phyloP scores from a whole-genome alignment of 2,329 filamentous ascomycete species.

The Aspergillus aculeatus region DNA sequence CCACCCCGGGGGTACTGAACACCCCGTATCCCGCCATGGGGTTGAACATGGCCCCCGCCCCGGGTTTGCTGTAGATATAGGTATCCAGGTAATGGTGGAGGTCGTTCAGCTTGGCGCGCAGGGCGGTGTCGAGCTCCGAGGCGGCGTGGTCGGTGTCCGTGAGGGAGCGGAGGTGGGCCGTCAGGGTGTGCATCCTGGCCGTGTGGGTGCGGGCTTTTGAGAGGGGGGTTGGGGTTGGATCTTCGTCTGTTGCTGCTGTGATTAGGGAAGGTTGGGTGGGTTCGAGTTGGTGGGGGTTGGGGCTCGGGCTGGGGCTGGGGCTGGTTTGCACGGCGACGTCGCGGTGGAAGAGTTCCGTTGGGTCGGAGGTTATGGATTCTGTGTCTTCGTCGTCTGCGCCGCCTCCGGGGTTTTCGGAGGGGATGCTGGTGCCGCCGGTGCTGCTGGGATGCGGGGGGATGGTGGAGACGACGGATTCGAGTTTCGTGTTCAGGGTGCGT shows the following conservation, averaged over 20 bases:
- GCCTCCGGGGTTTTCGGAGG: slow-evolving; percentile 21
- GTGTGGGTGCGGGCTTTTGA: slow-evolving; percentile 39
- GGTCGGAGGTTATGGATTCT: slow-evolving; percentile 55
- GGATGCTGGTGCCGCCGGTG: not conserved
- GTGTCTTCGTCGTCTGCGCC: slow-evolving; percentile 41
- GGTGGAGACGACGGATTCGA: slow-evolving; percentile 52
- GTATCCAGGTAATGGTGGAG: slow-evolving; percentile 55
- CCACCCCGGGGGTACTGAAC: slow-evolving; percentile 34
- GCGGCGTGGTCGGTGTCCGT: slow-evolving; percentile 39
- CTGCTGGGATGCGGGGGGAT: slow-evolving; percentile 42
- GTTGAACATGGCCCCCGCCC: slow-evolving; percentile 20
- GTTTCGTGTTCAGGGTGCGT: slow-evolving; percentile 55
- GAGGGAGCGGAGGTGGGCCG: slow-evolving; percentile 52
- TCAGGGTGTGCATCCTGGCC: slow-evolving; percentile 51
- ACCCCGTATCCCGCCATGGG: slow-evolving; percentile 32
- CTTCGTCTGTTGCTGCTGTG: slow-evolving; percentile 19
- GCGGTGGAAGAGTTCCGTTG: slow-evolving; percentile 63
- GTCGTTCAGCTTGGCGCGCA: slow-evolving; percentile 39
- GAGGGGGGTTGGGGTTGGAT: slow-evolving; percentile 7
- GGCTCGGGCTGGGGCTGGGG: slow-evolving; percentile 37
- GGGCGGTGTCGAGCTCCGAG: slow-evolving; percentile 33
- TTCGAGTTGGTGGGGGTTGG: slow-evolving; percentile 11
- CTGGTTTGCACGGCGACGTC: slow-evolving; percentile 64
- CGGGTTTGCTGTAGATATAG: slow-evolving; percentile 40
- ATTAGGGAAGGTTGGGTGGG: slow-evolving; percentile 5